Conservation (phyloP, 1,284 basidiomycete genomes). For the Porodaedalea pini region DNA sequence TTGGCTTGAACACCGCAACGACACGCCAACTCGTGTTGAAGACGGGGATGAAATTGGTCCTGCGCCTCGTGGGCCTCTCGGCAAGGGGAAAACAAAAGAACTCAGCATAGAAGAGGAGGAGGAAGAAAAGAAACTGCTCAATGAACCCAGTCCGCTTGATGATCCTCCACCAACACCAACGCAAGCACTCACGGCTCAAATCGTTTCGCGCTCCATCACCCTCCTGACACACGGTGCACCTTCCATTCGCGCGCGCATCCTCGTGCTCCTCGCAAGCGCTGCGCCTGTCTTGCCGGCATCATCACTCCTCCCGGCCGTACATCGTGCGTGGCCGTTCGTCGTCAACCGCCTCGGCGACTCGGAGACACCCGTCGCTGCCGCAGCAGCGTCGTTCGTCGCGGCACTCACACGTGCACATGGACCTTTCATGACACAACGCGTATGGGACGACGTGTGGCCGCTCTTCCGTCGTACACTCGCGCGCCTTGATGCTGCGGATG, state of each 20-base stretch:
- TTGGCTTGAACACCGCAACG: slow-evolving; percentile 61
- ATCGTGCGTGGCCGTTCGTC: slow-evolving; percentile 86
- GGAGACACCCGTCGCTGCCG: slow-evolving; percentile 74
- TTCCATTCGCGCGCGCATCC: slow-evolving; percentile 76
- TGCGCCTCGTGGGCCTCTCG: slow-evolving; percentile 23
- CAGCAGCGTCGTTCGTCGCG: slow-evolving; percentile 69
- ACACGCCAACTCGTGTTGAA: slow-evolving; percentile 31
- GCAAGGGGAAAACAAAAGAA: slow-evolving; percentile 22
- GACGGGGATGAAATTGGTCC: slow-evolving; percentile 53
- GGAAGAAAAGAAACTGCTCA: slow-evolving; percentile 23
- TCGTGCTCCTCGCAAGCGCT: slow-evolving; percentile 68
- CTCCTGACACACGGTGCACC: slow-evolving; percentile 87
- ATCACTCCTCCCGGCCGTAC: slow-evolving; percentile 76
- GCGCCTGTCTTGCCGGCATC: slow-evolving; percentile 67
- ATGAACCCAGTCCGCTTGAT: slow-evolving; percentile 9
- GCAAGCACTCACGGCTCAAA: slow-evolving; percentile 75
- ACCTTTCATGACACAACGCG: slow-evolving; percentile 75
- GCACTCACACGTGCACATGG: slow-evolving; percentile 66
- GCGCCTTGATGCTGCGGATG: slow-evolving; percentile 58
- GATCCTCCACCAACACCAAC: slow-evolving; percentile 59
- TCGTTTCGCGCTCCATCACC: slow-evolving; percentile 80
- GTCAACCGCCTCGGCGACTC: slow-evolving; percentile 74
- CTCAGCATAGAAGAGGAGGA: slow-evolving; percentile 27
- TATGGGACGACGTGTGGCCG: slow-evolving; percentile 92
- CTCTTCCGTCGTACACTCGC: slow-evolving; percentile 60